These are phyloP conservation scores for Seiridium unicorne DNA, from an alignment of 2,329 filamentous ascomycete genomes.

Conservation along the genomic window DNA sequence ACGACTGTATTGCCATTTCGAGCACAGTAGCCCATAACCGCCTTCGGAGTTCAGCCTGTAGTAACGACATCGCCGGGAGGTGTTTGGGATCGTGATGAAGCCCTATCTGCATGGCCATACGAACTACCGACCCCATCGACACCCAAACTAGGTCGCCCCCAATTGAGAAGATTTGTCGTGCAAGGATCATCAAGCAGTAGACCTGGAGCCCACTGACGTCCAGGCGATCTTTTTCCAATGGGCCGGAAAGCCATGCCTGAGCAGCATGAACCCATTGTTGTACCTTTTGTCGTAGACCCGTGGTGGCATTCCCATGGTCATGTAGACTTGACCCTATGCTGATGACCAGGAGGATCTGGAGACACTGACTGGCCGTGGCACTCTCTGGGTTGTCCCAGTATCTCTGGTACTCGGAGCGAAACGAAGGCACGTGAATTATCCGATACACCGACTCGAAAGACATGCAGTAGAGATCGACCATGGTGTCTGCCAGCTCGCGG, in stretches of 20 bases:
- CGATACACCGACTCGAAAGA: slow-evolving; percentile 50
- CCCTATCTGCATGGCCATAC: slow-evolving; percentile 42
- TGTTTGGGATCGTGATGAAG: slow-evolving; percentile 40
- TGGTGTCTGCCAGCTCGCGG: slow-evolving; percentile 34
- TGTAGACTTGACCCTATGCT: slow-evolving; percentile 36
- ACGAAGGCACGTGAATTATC: slow-evolving; percentile 52
- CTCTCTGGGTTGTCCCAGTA: slow-evolving; percentile 40
- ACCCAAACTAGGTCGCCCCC: slow-evolving; percentile 40
- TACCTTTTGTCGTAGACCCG: slow-evolving; percentile 21
- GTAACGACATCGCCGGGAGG: slow-evolving; percentile 20
- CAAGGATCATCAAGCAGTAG: slow-evolving; percentile 35
- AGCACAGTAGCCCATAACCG: slow-evolving; percentile 43
- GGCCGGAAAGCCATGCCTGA: slow-evolving; percentile 38
- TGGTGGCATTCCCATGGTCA: slow-evolving; percentile 18
- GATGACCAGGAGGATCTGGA: slow-evolving; percentile 39
- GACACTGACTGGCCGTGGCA: slow-evolving; percentile 19
- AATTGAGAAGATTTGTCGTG: slow-evolving; percentile 37
- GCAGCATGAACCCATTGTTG: slow-evolving; percentile 39
- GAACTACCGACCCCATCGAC: slow-evolving; percentile 37
- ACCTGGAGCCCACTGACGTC: slow-evolving; percentile 35
- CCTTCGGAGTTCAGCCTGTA: slow-evolving; percentile 37
- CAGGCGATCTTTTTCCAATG: slow-evolving; percentile 35
- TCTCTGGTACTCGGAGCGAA: slow-evolving; percentile 44
- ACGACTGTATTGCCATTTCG: slow-evolving; percentile 36
- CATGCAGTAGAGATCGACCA: slow-evolving; percentile 44